Conservation (phyloP, 495 filamentous ascomycete species). For the Immersiella caudata region DNA sequence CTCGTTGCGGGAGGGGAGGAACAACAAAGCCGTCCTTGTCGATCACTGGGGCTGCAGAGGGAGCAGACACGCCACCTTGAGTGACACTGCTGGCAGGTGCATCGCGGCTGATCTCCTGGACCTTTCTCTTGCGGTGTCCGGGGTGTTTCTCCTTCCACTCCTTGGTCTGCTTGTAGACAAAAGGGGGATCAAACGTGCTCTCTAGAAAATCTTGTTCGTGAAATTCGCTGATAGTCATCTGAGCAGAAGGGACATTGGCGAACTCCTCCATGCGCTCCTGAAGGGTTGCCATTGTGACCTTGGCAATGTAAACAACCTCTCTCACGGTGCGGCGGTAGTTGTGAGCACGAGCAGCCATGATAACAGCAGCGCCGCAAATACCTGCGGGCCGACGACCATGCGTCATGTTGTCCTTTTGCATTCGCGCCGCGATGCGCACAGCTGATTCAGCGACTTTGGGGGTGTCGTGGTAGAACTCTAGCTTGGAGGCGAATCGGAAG, state of each 20-base stretch:
- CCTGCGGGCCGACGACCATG: conserved; percentile 90
- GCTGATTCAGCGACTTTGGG: conserved; percentile 85
- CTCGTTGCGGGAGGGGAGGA: conserved; percentile 26
- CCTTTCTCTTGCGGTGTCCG: conserved; percentile 49
- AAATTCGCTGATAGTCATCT: conserved; percentile 85
- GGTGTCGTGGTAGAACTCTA: conserved; percentile 81
- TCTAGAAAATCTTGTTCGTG: conserved; percentile 61
- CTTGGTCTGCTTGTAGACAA: conserved; percentile 66
- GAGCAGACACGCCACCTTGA: neutral
- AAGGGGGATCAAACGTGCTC: conserved; percentile 73
- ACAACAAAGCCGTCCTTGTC: conserved; percentile 40
- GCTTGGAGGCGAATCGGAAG: conserved; percentile 80
- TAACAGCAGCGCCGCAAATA: conserved; percentile 89
- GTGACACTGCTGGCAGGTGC: conserved; percentile 29
- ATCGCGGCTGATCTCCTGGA: conserved; percentile 31
- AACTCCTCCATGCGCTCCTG: conserved; percentile 89
- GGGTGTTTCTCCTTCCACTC: conserved; percentile 54
- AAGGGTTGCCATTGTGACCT: conserved; percentile 89
- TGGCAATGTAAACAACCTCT: conserved; percentile 94
- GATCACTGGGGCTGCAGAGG: conserved; percentile 14
- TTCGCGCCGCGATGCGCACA: conserved; percentile 79
- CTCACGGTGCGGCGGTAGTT: conserved; percentile 90
- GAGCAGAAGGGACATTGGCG: conserved; percentile 73
- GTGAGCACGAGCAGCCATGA: conserved; percentile 95
- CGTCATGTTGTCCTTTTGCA: conserved; percentile 96